Conservation (phyloP, 345 rosid genomes). For the Lepidium didymum region DNA sequence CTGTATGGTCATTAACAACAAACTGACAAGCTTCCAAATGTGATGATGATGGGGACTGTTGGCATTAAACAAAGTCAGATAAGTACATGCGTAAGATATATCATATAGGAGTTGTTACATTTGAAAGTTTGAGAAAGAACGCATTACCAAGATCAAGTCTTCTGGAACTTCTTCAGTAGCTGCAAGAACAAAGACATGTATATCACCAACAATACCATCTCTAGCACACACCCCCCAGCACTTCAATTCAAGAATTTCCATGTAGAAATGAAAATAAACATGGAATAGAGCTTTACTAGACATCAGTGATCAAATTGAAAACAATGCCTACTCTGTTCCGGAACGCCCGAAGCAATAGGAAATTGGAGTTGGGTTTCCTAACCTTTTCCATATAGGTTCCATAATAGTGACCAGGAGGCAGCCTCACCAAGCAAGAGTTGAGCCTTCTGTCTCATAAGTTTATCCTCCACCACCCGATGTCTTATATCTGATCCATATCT, state of each 20-base stretch:
- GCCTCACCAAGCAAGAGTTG: constrained; percentile 94
- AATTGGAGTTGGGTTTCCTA: constrained; percentile 26
- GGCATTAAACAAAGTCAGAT: constrained; percentile 8
- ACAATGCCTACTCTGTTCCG: not conserved
- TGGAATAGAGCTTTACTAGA: constrained; percentile 7
- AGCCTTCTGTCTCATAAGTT: constrained; percentile 91
- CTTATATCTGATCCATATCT: constrained; percentile 67
- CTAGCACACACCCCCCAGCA: not conserved
- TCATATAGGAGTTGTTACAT: not conserved
- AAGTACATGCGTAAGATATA: constrained; percentile 3
- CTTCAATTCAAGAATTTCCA: not conserved
- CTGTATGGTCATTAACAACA: constrained; percentile 77
- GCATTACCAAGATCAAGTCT: constrained; percentile 54
- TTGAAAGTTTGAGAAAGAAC: constrained; percentile 5
- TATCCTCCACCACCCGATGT: constrained; percentile 85
- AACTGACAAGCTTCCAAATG: constrained; percentile 93
- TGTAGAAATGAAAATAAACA: constrained; percentile 13
- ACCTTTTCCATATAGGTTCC: constrained; percentile 98
- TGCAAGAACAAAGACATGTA: constrained; percentile 35
- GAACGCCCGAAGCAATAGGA: not conserved
- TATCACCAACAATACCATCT: not conserved
- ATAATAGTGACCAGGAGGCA: constrained; percentile 95
- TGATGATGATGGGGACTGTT: constrained; percentile 81
- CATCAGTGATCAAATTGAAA: not conserved
- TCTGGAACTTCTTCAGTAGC: constrained; percentile 70